Base-by-base conservation (phyloP, 2,329 filamentous ascomycete species). In the Arthrobotrys entomopaga region DNA sequence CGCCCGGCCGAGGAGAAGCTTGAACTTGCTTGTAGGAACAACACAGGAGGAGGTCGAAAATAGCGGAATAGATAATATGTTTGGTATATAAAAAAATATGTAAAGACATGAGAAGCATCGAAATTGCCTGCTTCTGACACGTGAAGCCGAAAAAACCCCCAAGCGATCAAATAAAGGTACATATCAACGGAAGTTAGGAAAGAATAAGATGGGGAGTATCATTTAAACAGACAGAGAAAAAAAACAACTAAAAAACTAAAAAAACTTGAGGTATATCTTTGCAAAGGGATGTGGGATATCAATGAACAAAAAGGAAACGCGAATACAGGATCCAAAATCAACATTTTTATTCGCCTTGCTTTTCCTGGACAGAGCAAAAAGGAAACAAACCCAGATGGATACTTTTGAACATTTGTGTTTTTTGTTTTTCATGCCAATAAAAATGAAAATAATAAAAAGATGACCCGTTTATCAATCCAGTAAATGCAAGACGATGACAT, bases 401-500 rank as follows among this genome's bases (percentile, higher is more conserved):
- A 61, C 65, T 69, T 69, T 69, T 69, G 65, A 69, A 69, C 65
- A 65, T 60, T 60, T 53, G 54, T 63, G 29, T 34, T 34, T 74
- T 74, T 74, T 63, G 64, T 29, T 67, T 74, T 67, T 61, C 63
- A 67, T 74, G 70, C 63, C 70, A 43, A 42, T 40, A 43, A 57
- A 43, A 66, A 66, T 26, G 46, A 65, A 73, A 65, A 34, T 26
- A 50, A 61, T n/a, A 34, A 34, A 34, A 66, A 22, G 53, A 74
- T 34, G 58, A 61, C 70, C 70, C 70, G 70, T 74, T 74, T 74
- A 74, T 74, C 70, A 52, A 67, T 74, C 70, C 70, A 74, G 70
- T 74, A 74, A 74, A 74, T 67, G 70, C 70, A 74, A 74, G 70
- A 58, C 69, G 69, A 66, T 74, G 70, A 74, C 70, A 74, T 74